Percentiles rank a stretch among this genome's conserved stretches.
Evolutionary conservation across 2,329 filamentous ascomycete species (phyloP).

Genomic region (Stachybotrys chlorohalonatus): DNA sequence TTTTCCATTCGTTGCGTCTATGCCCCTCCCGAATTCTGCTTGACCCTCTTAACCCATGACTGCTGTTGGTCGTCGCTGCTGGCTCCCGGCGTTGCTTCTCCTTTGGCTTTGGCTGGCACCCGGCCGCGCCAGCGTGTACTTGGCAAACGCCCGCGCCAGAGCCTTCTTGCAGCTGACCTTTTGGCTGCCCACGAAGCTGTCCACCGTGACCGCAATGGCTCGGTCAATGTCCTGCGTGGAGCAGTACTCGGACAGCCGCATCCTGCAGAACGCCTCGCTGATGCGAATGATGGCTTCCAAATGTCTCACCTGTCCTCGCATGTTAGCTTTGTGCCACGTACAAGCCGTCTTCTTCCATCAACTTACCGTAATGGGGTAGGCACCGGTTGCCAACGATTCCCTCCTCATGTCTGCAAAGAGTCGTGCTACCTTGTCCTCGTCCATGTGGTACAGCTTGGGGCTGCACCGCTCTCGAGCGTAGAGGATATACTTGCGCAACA

Average conservation of each 20-base stretch:
- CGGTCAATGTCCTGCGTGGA: conserved; percentile 85
- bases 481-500: conserved; percentile 92
- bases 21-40: not conserved
- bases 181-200: conserved; percentile 91
- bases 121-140: conserved; percentile 63
- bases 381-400: conserved; percentile 86
- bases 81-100: conserved; percentile 11
- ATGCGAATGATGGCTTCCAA: conserved; percentile 97
- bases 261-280: conserved; percentile 88
- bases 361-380: conserved; percentile 94
- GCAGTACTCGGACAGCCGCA: conserved; percentile 96
- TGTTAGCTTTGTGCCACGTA: conserved; percentile 5
- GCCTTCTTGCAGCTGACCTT: conserved; percentile 98
- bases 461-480: conserved; percentile 84
- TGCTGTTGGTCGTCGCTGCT: conserved; percentile 17
- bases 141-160: conserved; percentile 86
- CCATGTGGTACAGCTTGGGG: conserved; percentile 94
- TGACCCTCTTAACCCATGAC: conserved; percentile 13
- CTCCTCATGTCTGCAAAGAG: conserved; percentile 94
- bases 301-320: conserved; percentile 69
- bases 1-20: not conserved
- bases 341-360: not conserved
- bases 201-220: conserved; percentile 91
- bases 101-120: conserved; percentile 19
- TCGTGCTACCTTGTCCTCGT: conserved; percentile 91